phyloP scores from a whole-genome alignment of 768 basidiomycete species.

The Flagelloscypha sp. region DNA sequence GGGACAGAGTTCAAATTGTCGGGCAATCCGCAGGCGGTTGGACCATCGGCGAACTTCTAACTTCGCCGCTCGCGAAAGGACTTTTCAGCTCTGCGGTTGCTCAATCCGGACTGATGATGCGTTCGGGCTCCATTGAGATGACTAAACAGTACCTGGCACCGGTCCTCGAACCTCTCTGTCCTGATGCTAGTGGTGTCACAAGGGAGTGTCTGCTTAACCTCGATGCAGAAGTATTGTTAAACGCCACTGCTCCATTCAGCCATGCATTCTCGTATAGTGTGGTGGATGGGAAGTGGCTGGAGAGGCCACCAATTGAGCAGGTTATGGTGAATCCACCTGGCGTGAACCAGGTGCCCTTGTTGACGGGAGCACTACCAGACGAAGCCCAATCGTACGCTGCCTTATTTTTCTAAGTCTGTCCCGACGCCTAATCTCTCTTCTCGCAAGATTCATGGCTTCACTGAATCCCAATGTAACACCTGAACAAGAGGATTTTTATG shows the following conservation, averaged over 20 bases:
- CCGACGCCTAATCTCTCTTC: not conserved
- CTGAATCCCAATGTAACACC: slow-evolving; percentile 12
- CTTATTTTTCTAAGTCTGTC: not conserved
- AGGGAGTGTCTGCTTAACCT: too few species aligned
- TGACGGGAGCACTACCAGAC: slow-evolving; percentile 14
- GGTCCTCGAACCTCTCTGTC: too few species aligned
- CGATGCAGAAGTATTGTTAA: too few species aligned
- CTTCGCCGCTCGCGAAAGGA: slow-evolving; percentile 25
- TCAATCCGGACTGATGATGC: too few species aligned
- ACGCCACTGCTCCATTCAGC: too few species aligned
- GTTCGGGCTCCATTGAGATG: too few species aligned
- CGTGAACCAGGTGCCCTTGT: slow-evolving; percentile 11
- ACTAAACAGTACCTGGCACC: too few species aligned
- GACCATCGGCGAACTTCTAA: slow-evolving; percentile 31
- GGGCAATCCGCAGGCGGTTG: slow-evolving; percentile 49
- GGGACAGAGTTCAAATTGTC: slow-evolving; percentile 40
- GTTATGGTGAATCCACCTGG: slow-evolving; percentile 9
- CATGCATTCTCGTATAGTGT: too few species aligned
- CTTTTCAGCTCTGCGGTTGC: slow-evolving; percentile 33
- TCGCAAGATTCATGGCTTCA: slow-evolving; percentile 6
- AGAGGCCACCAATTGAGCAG: slow-evolving; percentile 9
- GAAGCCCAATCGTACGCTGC: slow-evolving; percentile 13
- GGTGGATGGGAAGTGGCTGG: slow-evolving; percentile 8
- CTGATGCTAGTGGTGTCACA: too few species aligned
- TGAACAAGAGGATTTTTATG: slow-evolving; percentile 11